Base-by-base conservation (phyloP, 352 stramenopile species). In the Globisporangium canariense region DNA sequence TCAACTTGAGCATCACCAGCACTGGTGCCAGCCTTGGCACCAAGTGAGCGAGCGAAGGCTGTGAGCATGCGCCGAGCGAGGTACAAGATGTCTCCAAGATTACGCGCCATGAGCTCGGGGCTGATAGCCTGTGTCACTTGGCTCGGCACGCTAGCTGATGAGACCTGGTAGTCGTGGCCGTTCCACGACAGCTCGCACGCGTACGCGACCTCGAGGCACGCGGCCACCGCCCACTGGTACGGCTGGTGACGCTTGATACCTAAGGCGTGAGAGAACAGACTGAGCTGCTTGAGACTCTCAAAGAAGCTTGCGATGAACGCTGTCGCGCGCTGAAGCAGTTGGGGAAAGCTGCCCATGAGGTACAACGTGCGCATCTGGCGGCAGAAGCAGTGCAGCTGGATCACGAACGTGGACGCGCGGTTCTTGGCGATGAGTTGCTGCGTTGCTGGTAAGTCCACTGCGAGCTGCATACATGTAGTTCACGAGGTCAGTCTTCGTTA, bases 301-400 rank as follows among this genome's bases (percentile, higher is more conserved):
- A 84, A 61, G 55, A 94, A 91, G 0, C 70, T 68, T 13, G 74
- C 59, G 22, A 92, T 88, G 57, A 94, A 93, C 4, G 51, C 61
- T 0, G 72, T 76, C 4, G 77, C 73, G 38, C 86, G 82, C 49
- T 78, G 51, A 18, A 90, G 73, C 25, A 94, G 69, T 52, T 90
- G 79, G 0, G 70, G 71, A 54, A 89, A 89, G 43, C 74, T 82
- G 13, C 80, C 80, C 76, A 86, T 90, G 25, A 93, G 67, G 60
- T 91, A 91, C 20, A 92, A 67, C 4, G 76, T 90, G 22, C 82
- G 80, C 3, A 94, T 87, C 62, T 94, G 86, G 0, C 83, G 79
- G 59, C 75, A 88, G 55, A 91, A 94, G 61, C 87, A 89, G 62
- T 94, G 89, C 16, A 94, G 73, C 2, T 81, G 81, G 25, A 90